phyloP scores from a whole-genome alignment of 1,284 basidiomycete species.

The Lignosus rhinocerotis region DNA sequence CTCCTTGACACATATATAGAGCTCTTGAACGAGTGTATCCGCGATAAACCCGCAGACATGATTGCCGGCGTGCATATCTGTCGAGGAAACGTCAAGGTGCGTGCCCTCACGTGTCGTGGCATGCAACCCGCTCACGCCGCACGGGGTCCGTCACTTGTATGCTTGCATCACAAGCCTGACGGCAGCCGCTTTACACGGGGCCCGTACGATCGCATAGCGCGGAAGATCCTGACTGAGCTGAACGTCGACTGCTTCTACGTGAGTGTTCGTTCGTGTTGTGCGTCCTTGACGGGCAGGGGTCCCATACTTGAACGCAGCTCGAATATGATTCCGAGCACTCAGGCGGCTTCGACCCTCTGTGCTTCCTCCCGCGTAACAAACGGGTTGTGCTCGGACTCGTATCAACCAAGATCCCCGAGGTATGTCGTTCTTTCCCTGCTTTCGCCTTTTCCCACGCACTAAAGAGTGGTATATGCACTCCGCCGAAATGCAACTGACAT shows the following conservation, averaged over 20 bases:
- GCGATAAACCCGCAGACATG: constrained; percentile 60
- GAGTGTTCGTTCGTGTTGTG: constrained; percentile 19
- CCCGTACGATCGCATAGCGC: constrained; percentile 70
- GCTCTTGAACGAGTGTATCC: constrained; percentile 66
- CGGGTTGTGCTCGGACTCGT: constrained; percentile 71
- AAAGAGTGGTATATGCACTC: not conserved
- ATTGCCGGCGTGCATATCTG: constrained; percentile 71
- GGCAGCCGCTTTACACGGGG: constrained; percentile 69
- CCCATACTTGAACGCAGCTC: constrained; percentile 38
- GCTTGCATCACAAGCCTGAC: constrained; percentile 27
- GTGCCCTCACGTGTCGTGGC: not conserved
- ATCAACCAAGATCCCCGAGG: constrained; percentile 53
- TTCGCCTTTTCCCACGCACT: not conserved
- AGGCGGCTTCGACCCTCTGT: constrained; percentile 66
- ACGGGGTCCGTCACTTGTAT: too few relatives aligned
- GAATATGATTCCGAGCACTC: constrained; percentile 77
- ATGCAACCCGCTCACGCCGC: too few relatives aligned
- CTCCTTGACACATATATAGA: constrained; percentile 70
- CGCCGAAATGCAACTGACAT: not conserved
- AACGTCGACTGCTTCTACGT: constrained; percentile 75
- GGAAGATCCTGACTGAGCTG: constrained; percentile 64
- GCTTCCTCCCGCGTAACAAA: constrained; percentile 64
- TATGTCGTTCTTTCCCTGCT: not conserved
- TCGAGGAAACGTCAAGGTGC: constrained; percentile 71
- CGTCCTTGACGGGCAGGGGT: too few relatives aligned